Base-by-base conservation (phyloP, 2,329 filamentous ascomycete genomes). In the Bipolaris sorokiniana region DNA sequence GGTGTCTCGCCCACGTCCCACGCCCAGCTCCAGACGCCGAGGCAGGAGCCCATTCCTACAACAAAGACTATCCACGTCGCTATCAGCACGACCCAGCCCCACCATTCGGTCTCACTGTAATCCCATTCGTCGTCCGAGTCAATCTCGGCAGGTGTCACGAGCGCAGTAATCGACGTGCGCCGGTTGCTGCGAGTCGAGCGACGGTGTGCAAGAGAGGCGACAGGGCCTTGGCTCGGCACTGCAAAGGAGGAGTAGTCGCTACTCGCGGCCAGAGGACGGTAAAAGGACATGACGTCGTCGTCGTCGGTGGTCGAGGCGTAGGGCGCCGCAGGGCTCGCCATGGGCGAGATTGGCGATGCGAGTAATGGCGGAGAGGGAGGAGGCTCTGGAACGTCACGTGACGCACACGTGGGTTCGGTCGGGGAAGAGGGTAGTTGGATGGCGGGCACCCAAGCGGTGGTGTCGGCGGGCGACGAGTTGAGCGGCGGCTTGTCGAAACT, bases 1-100 rank as follows among this genome's bases (percentile, higher is more conserved):
- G 94, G 94, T 33, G 92, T 97, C 76, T 94, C 92, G 44, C 94
- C 94, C 1, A 98, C 94, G 79, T 98, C 94, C 95, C 95, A 99
- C 2, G 95, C 95, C 95, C 95, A 99, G 76, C 89, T 95, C 95
- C 95, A 99, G 20, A 98, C 87, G 20, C 90, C 94, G 44, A 98
- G 84, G 75, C 92, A 97, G 48, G 91, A 96, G 51, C 95, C 95
- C 90, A 99, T 98, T 31, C 95, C 95, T 0, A 95, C 87, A 18
- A 98, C 92, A 75, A 99, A 98, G 23, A 97, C 92, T 42, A 96
- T 80, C 95, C 96, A 99, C 0, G 96, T 99, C 45, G 91, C 89
- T 38, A 90, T 80, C 31, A 99, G 81, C 46, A 99, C 89, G 7
- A 97, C 89, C 92, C 94, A 99, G 0, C 95, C 95, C 94, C 95